Evolutionary conservation across 1,284 basidiomycete species (phyloP), one percentile per base, ranked within the genome.

Genomic region (Leccinum colubrinum): DNA sequence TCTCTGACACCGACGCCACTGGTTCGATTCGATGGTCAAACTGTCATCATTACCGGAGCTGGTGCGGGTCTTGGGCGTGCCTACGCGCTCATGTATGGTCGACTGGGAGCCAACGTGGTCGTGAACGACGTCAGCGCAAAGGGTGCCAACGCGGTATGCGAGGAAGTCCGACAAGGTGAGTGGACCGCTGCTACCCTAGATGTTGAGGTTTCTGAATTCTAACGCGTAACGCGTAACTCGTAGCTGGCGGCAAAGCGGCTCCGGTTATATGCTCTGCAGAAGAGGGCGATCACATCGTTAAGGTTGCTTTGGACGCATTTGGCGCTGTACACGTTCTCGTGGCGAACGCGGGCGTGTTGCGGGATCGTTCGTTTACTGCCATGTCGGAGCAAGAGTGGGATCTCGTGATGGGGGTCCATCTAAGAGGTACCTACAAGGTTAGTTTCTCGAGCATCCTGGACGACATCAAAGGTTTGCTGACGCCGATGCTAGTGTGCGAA

Each of bases 361-460:
- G 97, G 56, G 93, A 95, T 77, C 97, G 95, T 76, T 93, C 93
- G 4, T 98, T 99, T 78, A 81, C 85, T 65, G 86, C 91, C 37
- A 91, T 99, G 89, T 86, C 89, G 4, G 93, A 95, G 70, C 84
- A 91, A 68, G 95, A 98, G 71, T 99, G 97, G 97, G 94, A 99
- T 75, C 80, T 89, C 61, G 95, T 98, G 54, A 79, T 98, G 66
- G 86, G 88, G 61, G 87, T 98, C 33, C 96, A 98, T 77, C 81
- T 98, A 67, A 87, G 86, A 84, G 86, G 84, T 17, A 91, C 90
- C 20, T 92, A 83, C 76, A 90, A 88, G 80, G 87, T 86, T 61
- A 30, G 64, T 62, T 54, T 14, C 1, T 52, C 2, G 6, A 3
- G 4, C 4, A 46, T 55, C 7, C 6, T 25, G 48, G 27, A 35